Base-by-base conservation (phyloP, 345 rosid genomes). In the Abelmoschus esculentus region DNA sequence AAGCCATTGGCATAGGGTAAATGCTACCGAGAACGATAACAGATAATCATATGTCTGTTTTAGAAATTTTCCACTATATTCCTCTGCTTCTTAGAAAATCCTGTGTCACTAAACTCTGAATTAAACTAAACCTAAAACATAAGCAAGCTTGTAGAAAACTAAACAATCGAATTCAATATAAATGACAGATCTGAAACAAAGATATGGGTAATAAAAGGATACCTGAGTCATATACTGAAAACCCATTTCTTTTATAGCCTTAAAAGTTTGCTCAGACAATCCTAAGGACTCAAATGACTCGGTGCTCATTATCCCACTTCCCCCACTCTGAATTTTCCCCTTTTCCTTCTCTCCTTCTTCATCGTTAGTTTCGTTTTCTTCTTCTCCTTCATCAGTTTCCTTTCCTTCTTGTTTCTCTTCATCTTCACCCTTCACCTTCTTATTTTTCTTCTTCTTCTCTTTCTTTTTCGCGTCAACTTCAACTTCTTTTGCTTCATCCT, bases 221-320 rank as follows among this genome's bases (percentile, higher is more conserved):
- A 92, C 99, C 91, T 90, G 96, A 29, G 99, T 95, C 96, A 92
- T 84, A 75, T 82, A 77, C 83, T 81, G 71, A 71, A 91, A 95
- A 7, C 91, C 91, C 89, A 87, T 96, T 44, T 85, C 87, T 73
- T 88, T 80, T 67, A 96, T 89, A 44, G 96, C 90, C 67, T 70
- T 72, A 40, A 74, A 78, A 55, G 99, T 91, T 7, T 74, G 86
- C 56, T 87, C 87, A 59, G 99, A 89, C 61, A 92, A 76, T 42
- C 82, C 87, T 15, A 92, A 67, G 0, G 91, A 84, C 13, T 85
- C 97, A 73, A 96, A 92, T 6, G 97, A 84, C 18, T 78, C 86
- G 10, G 81, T 73, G 53, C 90, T 96, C 98, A 92, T 90, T 34
- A 95, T 95, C 60, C 98, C 97, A 62, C 93, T 63, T 4, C 83